A percentile compares a stretch with the other conserved stretches of the same genome.
Conservation (phyloP, 495 filamentous ascomycete species). For the Cercophora samala region DNA sequence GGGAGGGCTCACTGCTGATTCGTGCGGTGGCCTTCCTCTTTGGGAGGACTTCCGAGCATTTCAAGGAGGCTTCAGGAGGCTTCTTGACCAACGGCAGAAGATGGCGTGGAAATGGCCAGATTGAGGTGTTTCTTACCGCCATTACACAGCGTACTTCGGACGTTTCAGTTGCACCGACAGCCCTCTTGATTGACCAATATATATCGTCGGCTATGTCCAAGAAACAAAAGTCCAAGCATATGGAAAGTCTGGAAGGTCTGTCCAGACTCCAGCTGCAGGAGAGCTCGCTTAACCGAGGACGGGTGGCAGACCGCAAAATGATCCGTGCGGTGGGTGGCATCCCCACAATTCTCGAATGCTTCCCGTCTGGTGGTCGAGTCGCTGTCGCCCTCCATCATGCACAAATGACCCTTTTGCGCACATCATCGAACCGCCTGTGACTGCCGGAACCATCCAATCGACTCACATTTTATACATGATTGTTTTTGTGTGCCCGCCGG, state of each 20-base stretch:
- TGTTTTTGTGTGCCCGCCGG: not conserved
- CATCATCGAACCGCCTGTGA: not conserved
- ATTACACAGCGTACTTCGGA: not conserved
- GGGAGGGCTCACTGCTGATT: not conserved
- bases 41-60: not conserved
- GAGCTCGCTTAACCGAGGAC: not conserved
- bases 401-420: not conserved
- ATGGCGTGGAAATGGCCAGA: not conserved
- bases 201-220: not conserved
- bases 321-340: not conserved
- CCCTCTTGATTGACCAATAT: not conserved
- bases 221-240: not conserved
- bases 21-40: not conserved
- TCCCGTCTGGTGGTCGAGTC: not conserved
- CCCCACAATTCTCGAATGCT: constrained; percentile 3
- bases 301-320: not conserved
- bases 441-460: not conserved
- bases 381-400: not conserved
- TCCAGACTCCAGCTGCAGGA: too few relatives aligned
- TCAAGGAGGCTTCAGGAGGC: not conserved
- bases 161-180: not conserved
- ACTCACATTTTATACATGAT: not conserved
- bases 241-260: not conserved
- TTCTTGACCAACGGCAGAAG: not conserved
- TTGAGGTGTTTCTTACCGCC: not conserved